Evolutionary conservation across 73 alveolate genomes (phyloP).

Genomic region (Tetrahymena elliotti): DNA sequence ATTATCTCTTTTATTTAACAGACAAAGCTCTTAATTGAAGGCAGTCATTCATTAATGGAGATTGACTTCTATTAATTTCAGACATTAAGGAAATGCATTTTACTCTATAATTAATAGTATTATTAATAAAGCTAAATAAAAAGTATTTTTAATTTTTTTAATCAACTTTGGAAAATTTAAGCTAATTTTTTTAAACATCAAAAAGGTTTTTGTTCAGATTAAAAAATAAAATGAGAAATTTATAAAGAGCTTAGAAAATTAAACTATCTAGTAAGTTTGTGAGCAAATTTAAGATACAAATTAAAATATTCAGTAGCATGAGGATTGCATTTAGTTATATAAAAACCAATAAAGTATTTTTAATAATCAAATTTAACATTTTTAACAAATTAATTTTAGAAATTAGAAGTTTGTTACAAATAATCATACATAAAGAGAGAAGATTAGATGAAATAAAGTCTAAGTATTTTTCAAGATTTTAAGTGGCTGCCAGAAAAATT

Average conservation of each 20-base stretch:
- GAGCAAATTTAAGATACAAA: background rate
- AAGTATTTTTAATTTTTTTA: too few relatives aligned
- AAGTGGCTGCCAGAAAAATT: background rate
- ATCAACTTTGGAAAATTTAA: too few relatives aligned
- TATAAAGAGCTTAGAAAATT: background rate
- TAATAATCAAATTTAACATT: too few relatives aligned
- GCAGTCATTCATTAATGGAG: background rate
- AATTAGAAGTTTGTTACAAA: background rate
- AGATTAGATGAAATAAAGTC: background rate
- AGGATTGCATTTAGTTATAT: background rate
- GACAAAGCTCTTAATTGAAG: background rate
- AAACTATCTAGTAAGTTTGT: background rate
- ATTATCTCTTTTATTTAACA: too few relatives aligned
- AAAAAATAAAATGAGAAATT: background rate
- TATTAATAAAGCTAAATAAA: too few relatives aligned
- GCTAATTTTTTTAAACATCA: too few relatives aligned
- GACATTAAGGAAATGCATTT: background rate
- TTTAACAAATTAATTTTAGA: background rate
- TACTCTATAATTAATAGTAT: background rate
- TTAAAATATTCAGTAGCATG: too few relatives aligned
- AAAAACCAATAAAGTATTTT: background rate
- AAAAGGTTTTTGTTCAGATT: background rate
- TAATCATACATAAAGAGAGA: background rate
- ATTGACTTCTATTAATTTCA: background rate
- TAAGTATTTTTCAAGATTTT: background rate